Evolutionary conservation across 768 basidiomycete species (phyloP).

Genomic region (Panaeolus cyanescens): DNA sequence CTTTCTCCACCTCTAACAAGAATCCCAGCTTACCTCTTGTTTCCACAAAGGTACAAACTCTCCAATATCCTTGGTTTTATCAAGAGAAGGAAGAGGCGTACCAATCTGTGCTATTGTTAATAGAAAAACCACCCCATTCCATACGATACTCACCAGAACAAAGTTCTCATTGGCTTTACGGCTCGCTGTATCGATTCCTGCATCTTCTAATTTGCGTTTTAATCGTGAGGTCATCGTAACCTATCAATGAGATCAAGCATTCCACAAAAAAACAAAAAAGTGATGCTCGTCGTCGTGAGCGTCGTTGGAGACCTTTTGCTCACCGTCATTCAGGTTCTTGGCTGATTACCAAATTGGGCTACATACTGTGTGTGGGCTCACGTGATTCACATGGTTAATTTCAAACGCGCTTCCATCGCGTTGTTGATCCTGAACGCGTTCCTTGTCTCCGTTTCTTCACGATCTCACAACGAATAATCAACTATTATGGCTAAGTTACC

Average conservation of each 20-base stretch:
- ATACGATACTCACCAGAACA: constrained; percentile 59
- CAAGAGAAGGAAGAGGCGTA: constrained; percentile 92
- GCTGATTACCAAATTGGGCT: background rate
- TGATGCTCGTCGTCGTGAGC: background rate
- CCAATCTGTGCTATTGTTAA: constrained; percentile 67
- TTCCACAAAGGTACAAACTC: constrained; percentile 99
- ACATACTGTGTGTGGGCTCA: no score
- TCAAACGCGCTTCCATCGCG: background rate
- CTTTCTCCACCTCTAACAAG: background rate
- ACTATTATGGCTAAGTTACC: constrained; percentile 11
- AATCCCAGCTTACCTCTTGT: constrained; percentile 70
- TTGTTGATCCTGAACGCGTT: constrained; percentile 3
- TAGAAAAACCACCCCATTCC: background rate
- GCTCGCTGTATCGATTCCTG: constrained; percentile 73
- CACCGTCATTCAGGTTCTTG: background rate
- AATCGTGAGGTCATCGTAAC: constrained; percentile 50
- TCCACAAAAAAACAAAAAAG: background rate
- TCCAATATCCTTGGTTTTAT: constrained; percentile 87
- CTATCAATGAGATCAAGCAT: background rate
- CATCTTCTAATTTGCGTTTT: constrained; percentile 83
- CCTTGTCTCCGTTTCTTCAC: background rate
- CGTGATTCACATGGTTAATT: no score
- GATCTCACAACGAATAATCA: background rate
- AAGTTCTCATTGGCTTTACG: constrained; percentile 81
- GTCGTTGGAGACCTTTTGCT: background rate